Base-by-base conservation (phyloP, 2,329 filamentous ascomycete species). In the Juglanconis juglandina region DNA sequence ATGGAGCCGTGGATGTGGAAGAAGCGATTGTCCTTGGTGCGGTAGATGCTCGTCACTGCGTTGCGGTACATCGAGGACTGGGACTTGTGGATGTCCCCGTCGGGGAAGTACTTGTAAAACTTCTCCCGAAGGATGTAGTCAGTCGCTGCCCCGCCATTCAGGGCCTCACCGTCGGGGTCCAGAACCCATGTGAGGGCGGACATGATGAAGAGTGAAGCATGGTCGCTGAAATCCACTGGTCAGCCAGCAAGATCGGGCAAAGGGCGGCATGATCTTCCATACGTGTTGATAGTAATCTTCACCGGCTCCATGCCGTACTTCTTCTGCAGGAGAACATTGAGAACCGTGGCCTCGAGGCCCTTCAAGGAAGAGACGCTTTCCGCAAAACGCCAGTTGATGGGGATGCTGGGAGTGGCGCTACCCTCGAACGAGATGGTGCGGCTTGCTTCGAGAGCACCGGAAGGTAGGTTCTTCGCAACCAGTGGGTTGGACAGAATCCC, bases 311-410 rank as follows among this genome's bases (percentile, higher is more conserved):
- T 33, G 0, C 69, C 68, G 62, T 83, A 82, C 62, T 81, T 81
- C n/a, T 70, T 70, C 53, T 73, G 72, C 7, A 82, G 57, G 9
- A 83, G 67, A 1, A 72, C 71, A 52, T 76, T 77, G 34, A 82
- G 64, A 63, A 81, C 71, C 0, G 75, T 73, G 8, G 79, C 80
- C 65, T 82, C 79, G 17, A 80, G 68, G 1, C 71, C 80, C 65
- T 82, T 82, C 34, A 83, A 64, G 1, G 79, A 71, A 0, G 80
- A 75, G 1, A 81, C 76, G 51, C 79, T 81, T 66, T 84, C 82
- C 2, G 81, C 80, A 54, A 83, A 81, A 2, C 81, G 74, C 81
- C 82, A 85, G 55, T 81, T 83, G 67, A 85, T 79, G 0, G 81
- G 80, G 9, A 84, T 74, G 49, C 71, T 77, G 0, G 81, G 81